Percentiles rank a stretch among this genome's conserved stretches.
These are phyloP conservation scores for Dendrocalamus sinicus DNA, from an alignment of 176 grass and related monocot genomes.

Conservation along the genomic window DNA sequence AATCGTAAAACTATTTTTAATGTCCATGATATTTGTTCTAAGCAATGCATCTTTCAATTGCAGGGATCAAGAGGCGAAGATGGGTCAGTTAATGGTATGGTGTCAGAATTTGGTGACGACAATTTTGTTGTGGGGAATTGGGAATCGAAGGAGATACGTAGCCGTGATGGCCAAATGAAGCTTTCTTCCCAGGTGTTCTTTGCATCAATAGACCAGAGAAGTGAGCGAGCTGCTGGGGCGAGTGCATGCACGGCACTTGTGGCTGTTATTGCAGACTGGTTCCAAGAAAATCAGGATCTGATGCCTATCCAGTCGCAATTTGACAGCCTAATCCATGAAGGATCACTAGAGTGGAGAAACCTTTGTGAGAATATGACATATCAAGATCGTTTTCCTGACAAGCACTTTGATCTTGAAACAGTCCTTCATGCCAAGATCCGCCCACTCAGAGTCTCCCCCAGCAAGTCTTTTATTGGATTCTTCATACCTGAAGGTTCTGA, in stretches of 20 bases:
- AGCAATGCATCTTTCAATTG: slow-evolving; percentile 24
- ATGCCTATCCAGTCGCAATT: slow-evolving; percentile 81
- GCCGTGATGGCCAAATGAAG: slow-evolving; percentile 77
- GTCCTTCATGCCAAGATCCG: slow-evolving; percentile 74
- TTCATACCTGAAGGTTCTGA: slow-evolving; percentile 58
- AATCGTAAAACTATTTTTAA: slow-evolving; percentile 24
- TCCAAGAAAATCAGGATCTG: slow-evolving; percentile 61
- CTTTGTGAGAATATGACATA: slow-evolving; percentile 62
- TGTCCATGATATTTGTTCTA: slow-evolving; percentile 10
- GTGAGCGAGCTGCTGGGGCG: slow-evolving; percentile 78
- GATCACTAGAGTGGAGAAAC: slow-evolving; percentile 86
- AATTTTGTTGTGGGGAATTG: slow-evolving; percentile 86
- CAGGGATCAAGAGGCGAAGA: slow-evolving; percentile 49
- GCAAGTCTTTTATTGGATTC: slow-evolving; percentile 79
- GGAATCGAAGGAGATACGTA: slow-evolving; percentile 67
- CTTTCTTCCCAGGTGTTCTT: slow-evolving; percentile 78
- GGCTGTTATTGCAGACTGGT: slow-evolving; percentile 88
- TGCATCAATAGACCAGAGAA: slow-evolving; percentile 95
- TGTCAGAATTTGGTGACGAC: slow-evolving; percentile 74
- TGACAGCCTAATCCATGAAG: slow-evolving; percentile 75
- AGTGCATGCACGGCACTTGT: slow-evolving; percentile 84
- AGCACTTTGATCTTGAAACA: slow-evolving; percentile 97
- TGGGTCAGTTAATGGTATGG: slow-evolving; percentile 46
- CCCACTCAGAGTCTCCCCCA: slow-evolving; percentile 49
- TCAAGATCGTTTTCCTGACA: slow-evolving; percentile 65